A percentile compares a stretch with the other conserved stretches of the same genome.
These are phyloP conservation scores for Orbilia quercus DNA, from an alignment of 2,329 filamentous ascomycete genomes.

Conservation along the genomic window DNA sequence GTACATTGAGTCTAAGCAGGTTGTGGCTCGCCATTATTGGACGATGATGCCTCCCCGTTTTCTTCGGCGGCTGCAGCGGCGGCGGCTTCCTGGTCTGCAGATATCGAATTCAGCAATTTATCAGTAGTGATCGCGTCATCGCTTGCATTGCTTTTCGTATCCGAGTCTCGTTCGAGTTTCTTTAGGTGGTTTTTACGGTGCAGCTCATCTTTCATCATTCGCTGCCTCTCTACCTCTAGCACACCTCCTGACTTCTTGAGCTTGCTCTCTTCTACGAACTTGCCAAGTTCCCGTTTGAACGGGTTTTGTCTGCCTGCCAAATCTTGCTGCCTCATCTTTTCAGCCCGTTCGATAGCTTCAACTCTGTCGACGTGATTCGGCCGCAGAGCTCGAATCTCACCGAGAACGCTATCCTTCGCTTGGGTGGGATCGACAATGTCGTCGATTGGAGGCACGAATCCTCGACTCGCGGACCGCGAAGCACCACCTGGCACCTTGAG, in stretches of 20 bases:
- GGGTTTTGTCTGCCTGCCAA: conserved; percentile 80
- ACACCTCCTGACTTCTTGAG: conserved; percentile 96
- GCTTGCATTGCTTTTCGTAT: conserved; percentile 52
- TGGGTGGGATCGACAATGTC: conserved; percentile 75
- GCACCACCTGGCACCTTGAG: conserved; percentile 73
- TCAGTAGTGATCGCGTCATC: conserved; percentile 51
- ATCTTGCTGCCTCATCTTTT: conserved; percentile 89
- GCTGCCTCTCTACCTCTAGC: conserved; percentile 88
- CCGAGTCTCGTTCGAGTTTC: conserved; percentile 63
- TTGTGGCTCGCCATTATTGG: conserved; percentile 2
- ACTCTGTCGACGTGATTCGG: conserved; percentile 93
- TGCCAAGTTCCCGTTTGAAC: conserved; percentile 84
- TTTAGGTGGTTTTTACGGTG: conserved; percentile 74
- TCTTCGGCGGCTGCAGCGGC: conserved; percentile 22
- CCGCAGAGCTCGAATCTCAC: conserved; percentile 90
- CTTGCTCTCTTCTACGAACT: conserved; percentile 88
- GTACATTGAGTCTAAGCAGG: conserved; percentile 1
- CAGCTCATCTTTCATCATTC: conserved; percentile 85
- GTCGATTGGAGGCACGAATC: conserved; percentile 63
- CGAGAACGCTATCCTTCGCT: conserved; percentile 90
- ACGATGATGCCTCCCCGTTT: conserved; percentile 3
- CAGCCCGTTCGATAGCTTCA: conserved; percentile 96
- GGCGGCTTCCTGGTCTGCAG: conserved; percentile 47
- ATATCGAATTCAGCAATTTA: conserved; percentile 52
- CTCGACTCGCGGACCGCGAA: conserved; percentile 68